Percentiles rank a stretch among this genome's conserved stretches.
Conservation (phyloP, 2,329 filamentous ascomycete species). For the Kalmusia sp. region DNA sequence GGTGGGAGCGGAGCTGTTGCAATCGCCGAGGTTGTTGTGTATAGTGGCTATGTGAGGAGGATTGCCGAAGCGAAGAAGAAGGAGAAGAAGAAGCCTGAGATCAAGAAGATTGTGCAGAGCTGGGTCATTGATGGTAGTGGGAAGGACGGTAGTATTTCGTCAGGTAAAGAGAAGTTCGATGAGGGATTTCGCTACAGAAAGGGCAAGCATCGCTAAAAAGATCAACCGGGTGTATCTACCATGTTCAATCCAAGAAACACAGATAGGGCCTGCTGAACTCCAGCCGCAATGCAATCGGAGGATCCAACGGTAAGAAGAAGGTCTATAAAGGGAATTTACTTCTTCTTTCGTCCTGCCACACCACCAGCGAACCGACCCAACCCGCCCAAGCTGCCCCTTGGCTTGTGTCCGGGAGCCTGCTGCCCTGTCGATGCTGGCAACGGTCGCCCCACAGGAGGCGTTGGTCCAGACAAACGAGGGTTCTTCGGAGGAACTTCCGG, state of each 20-base stretch:
- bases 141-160: conserved; percentile 15
- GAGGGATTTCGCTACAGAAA: conserved; percentile 51
- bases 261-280: conserved; percentile 14
- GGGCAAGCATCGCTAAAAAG: conserved; percentile 51
- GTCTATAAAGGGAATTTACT: conserved; percentile 22
- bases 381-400: conserved; percentile 52
- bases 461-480: conserved; percentile 23
- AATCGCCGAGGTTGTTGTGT: conserved; percentile 79
- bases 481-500: conserved; percentile 36
- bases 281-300: conserved; percentile 29
- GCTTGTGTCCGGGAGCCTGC: conserved; percentile 38
- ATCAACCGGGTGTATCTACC: background rate
- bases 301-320: conserved; percentile 6
- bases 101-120: conserved; percentile 73
- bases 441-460: conserved; percentile 30
- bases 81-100: conserved; percentile 67
- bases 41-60: conserved; percentile 76
- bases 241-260: conserved; percentile 13
- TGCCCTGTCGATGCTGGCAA: conserved; percentile 23
- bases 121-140: conserved; percentile 64
- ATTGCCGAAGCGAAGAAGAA: conserved; percentile 71
- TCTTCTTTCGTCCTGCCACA: conserved; percentile 47
- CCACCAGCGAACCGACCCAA: conserved; percentile 54
- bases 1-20: conserved; percentile 73
- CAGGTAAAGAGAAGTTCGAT: conserved; percentile 32